A percentile compares a stretch with the other conserved stretches of the same genome.
phyloP scores from a whole-genome alignment of 2,329 filamentous ascomycete genomes.

The Thelonectria discophora region DNA sequence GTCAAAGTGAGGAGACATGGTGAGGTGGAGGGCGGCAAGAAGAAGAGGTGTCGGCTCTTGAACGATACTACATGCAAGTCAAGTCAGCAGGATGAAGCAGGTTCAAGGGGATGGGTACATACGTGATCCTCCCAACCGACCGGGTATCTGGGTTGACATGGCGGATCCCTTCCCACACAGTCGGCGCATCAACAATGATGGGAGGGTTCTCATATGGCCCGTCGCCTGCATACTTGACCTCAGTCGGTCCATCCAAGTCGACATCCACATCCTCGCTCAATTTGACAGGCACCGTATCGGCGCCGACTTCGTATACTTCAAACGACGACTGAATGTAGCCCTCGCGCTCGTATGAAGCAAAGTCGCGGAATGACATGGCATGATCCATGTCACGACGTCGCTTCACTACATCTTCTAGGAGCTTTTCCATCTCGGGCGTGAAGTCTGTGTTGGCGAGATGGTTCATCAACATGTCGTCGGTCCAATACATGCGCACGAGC shows the following conservation, averaged over 20 bases:
- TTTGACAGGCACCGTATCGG: conserved; percentile 52
- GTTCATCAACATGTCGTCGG: conserved; percentile 54
- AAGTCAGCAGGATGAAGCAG: conserved; percentile 12
- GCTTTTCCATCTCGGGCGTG: conserved; percentile 48
- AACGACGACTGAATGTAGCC: conserved; percentile 60
- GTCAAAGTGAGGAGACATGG: conserved; percentile 66
- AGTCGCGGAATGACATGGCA: conserved; percentile 44
- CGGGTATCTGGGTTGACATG: conserved; percentile 49
- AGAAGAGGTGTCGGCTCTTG: conserved; percentile 69
- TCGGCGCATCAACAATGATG: conserved; percentile 50
- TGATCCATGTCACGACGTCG: conserved; percentile 47
- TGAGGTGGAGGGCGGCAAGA: conserved; percentile 67
- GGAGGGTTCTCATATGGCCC: conserved; percentile 39
- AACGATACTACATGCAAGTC: conserved; percentile 55
- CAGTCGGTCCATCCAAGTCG: conserved; percentile 33
- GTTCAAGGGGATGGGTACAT: conserved; percentile 44
- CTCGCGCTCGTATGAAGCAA: conserved; percentile 50
- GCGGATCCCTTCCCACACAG: conserved; percentile 54
- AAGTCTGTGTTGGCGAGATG: conserved; percentile 54
- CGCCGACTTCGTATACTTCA: conserved; percentile 65
- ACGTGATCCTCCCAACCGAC: conserved; percentile 65
- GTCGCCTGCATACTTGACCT: conserved; percentile 40
- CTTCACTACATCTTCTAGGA: conserved; percentile 50
- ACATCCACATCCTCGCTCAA: conserved; percentile 43
- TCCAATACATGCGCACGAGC: conserved; percentile 44